Percentiles rank a stretch among this genome's conserved stretches.
phyloP scores from a whole-genome alignment of 495 filamentous ascomycete species.

The Durotheca rogersii region DNA sequence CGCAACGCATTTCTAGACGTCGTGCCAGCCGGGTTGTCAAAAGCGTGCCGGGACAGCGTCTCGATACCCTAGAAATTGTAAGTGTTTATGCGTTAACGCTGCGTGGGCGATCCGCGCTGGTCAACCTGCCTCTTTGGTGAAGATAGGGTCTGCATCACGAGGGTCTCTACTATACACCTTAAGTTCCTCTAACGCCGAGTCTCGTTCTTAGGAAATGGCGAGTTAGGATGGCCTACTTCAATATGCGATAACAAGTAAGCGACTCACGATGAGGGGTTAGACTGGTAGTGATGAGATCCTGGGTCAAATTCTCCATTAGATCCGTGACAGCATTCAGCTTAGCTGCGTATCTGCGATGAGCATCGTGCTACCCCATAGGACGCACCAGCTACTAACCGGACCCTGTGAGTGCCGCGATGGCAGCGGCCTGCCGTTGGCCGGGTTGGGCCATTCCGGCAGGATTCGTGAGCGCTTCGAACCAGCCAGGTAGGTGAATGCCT shows the following conservation, averaged over 20 bases:
- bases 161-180: constrained; percentile 77
- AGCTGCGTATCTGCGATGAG: constrained; percentile 43
- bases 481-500: constrained; percentile 2
- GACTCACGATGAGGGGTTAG: constrained; percentile 60
- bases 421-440: constrained; percentile 16
- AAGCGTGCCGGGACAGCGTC: constrained; percentile 68
- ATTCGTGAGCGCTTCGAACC: neutral
- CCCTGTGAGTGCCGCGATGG: constrained; percentile 26
- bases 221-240: constrained; percentile 9
- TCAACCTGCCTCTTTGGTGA: constrained; percentile 65
- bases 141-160: constrained; percentile 73
- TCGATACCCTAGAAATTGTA: constrained; percentile 65
- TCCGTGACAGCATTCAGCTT: constrained; percentile 64
- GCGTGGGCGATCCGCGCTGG: neutral
- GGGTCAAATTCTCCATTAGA: constrained; percentile 57
- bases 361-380: neutral
- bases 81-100: constrained; percentile 3
- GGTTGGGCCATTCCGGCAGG: constrained; percentile 23
- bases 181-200: constrained; percentile 65
- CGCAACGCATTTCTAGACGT: constrained; percentile 77
- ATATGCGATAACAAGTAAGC: neutral
- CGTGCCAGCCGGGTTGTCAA: constrained; percentile 58
- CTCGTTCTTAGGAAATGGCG: constrained; percentile 53
- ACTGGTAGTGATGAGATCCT: constrained; percentile 56
- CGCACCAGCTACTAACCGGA: constrained; percentile 19